These are phyloP conservation scores for Grosmannia penicillata DNA, from an alignment of 2,329 filamentous ascomycete species.

Conservation along the genomic window DNA sequence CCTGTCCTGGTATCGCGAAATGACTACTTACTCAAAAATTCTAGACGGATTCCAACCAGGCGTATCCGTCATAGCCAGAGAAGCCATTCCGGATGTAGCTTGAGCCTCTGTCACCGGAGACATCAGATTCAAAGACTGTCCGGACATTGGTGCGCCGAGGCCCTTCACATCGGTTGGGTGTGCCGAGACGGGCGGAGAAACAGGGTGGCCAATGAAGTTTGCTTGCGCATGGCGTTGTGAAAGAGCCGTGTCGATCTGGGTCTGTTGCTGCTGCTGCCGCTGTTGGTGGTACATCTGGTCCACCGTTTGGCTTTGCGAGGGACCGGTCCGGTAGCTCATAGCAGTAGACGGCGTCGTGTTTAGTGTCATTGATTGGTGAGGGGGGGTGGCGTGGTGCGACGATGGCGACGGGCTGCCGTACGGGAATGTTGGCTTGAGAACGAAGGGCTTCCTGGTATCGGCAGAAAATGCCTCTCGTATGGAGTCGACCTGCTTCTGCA, in stretches of 20 bases:
- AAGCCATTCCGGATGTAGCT: constrained; percentile 28
- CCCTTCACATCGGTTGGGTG: constrained; percentile 59
- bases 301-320: constrained; percentile 31
- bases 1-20: not conserved
- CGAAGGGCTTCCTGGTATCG: constrained; percentile 71
- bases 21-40: constrained; percentile 68
- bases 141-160: constrained; percentile 48
- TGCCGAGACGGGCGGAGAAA: constrained; percentile 67
- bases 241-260: constrained; percentile 31
- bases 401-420: constrained; percentile 58
- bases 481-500: constrained; percentile 79
- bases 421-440: constrained; percentile 75
- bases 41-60: constrained; percentile 70
- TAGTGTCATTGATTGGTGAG: constrained; percentile 1
- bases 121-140: constrained; percentile 61
- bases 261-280: constrained; percentile 18
- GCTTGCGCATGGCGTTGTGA: constrained; percentile 31
- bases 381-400: constrained; percentile 14
- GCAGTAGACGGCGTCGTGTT: constrained; percentile 18
- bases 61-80: constrained; percentile 40
- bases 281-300: constrained; percentile 21
- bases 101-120: constrained; percentile 40
- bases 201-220: constrained; percentile 36
- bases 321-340: constrained; percentile 33
- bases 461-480: constrained; percentile 85